These are phyloP conservation scores for Hypericum androsaemum DNA, from an alignment of 345 rosid species.

Conservation along the genomic window DNA sequence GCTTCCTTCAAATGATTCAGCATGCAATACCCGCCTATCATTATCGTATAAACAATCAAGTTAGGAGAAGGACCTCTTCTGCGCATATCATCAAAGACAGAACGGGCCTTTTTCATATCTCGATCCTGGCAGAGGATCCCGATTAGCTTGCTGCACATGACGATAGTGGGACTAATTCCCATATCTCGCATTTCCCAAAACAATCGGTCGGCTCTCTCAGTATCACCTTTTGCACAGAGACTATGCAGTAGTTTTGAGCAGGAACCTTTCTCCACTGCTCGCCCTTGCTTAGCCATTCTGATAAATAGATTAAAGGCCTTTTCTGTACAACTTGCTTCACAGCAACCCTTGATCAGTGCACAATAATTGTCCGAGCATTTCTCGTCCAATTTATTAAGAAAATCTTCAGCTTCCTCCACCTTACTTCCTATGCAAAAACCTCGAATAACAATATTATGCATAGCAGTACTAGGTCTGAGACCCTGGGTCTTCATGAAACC, in stretches of 20 bases:
- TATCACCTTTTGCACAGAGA: conserved; percentile 36
- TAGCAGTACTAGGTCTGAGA: conserved; percentile 33
- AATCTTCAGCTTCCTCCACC: conserved; percentile 50
- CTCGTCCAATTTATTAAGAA: conserved; percentile 27
- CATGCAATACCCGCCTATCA: conserved; percentile 58
- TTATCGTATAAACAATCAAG: conserved; percentile 43
- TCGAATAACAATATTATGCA: conserved; percentile 50
- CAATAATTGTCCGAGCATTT: conserved; percentile 32
- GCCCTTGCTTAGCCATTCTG: conserved; percentile 21
- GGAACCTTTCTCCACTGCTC: conserved; percentile 24
- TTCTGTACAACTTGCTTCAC: conserved; percentile 30
- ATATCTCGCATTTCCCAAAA: conserved; percentile 33
- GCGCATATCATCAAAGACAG: conserved; percentile 27
- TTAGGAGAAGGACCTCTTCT: conserved; percentile 35
- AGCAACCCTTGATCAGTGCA: conserved; percentile 57
- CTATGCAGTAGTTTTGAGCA: conserved; percentile 40
- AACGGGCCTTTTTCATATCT: conserved; percentile 30
- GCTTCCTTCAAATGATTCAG: conserved; percentile 33
- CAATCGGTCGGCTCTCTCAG: conserved; percentile 26
- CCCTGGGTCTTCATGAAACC: conserved; percentile 31
- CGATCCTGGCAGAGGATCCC: conserved; percentile 33
- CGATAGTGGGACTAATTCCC: conserved; percentile 30
- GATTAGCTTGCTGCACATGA: conserved; percentile 41
- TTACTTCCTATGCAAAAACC: conserved; percentile 57
- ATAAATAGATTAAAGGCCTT: conserved; percentile 37